phyloP scores from a whole-genome alignment of 2,329 filamentous ascomycete genomes.

The Ophiognomonia clavigignenti-juglandacearum region DNA sequence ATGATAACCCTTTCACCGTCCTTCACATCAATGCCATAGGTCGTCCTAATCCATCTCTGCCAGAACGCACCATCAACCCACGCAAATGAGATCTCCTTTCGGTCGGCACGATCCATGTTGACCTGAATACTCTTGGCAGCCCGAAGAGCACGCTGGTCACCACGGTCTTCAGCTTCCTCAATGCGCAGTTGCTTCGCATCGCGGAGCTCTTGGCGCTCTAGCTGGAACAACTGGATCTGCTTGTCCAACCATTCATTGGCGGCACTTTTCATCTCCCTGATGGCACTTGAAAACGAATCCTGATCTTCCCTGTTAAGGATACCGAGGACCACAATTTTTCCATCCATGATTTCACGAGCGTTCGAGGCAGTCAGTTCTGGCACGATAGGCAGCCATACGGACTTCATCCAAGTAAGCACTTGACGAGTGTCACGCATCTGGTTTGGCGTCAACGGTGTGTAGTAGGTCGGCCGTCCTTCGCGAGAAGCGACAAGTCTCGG shows the following conservation, averaged over 20 bases:
- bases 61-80: slow-evolving; percentile 98
- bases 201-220: slow-evolving; percentile 87
- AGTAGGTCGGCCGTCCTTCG: slow-evolving; percentile 87
- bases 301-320: slow-evolving; percentile 76
- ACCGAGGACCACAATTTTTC: slow-evolving; percentile 89
- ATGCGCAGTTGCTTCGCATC: slow-evolving; percentile 94
- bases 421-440: slow-evolving; percentile 86
- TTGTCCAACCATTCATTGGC: slow-evolving; percentile 98
- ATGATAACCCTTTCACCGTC: slow-evolving; percentile 91
- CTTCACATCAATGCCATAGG: slow-evolving; percentile 84
- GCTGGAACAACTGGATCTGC: slow-evolving; percentile 84
- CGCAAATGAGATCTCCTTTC: slow-evolving; percentile 87
- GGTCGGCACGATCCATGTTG: slow-evolving; percentile 80
- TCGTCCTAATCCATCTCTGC: slow-evolving; percentile 95
- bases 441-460: slow-evolving; percentile 76
- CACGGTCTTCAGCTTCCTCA: slow-evolving; percentile 90
- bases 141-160: slow-evolving; percentile 80
- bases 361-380: slow-evolving; percentile 90
- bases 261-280: slow-evolving; percentile 90
- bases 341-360: slow-evolving; percentile 90
- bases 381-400: slow-evolving; percentile 92
- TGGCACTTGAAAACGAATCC: slow-evolving; percentile 72
- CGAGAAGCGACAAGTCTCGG: slow-evolving; percentile 86
- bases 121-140: slow-evolving; percentile 88
- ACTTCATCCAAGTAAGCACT: slow-evolving; percentile 89